Evolutionary conservation across 2,329 filamentous ascomycete genomes (phyloP).

Genomic region (Colletotrichum eleusines): DNA sequence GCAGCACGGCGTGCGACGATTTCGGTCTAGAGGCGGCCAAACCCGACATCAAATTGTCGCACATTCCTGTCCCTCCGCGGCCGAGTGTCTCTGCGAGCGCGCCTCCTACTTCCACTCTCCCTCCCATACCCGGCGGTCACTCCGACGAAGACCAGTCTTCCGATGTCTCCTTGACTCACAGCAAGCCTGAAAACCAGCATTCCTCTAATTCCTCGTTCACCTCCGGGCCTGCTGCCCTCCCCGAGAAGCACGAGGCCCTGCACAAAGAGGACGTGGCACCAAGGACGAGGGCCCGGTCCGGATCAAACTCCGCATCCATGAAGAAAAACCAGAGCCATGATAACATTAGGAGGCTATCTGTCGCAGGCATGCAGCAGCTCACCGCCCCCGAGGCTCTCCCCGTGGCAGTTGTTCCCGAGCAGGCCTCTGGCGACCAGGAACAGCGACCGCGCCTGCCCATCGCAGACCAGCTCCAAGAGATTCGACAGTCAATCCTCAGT

Average conservation of each 20-base stretch:
- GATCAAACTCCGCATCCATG: conserved; percentile 39
- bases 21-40: conserved; percentile 11
- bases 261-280: conserved; percentile 18
- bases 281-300: conserved; percentile 17
- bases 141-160: conserved; percentile 42
- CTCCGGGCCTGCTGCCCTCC: conserved; percentile 32
- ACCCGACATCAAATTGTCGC: conserved; percentile 33
- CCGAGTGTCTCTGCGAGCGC: conserved; percentile 34
- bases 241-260: conserved; percentile 16
- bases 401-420: conserved; percentile 58
- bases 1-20: neutral
- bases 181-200: conserved; percentile 27
- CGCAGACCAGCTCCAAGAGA: conserved; percentile 49
- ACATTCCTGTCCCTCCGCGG: conserved; percentile 35
- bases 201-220: conserved; percentile 28
- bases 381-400: conserved; percentile 70
- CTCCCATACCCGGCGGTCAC: conserved; percentile 38
- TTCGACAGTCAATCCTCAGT: conserved; percentile 47
- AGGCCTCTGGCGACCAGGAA: conserved; percentile 56
- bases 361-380: conserved; percentile 69
- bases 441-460: conserved; percentile 49
- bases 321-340: conserved; percentile 52
- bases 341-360: conserved; percentile 66
- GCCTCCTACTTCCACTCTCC: conserved; percentile 39
- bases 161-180: conserved; percentile 36